phyloP scores from a whole-genome alignment of 108 stramenopile species.

The Conticribra guillardii region DNA sequence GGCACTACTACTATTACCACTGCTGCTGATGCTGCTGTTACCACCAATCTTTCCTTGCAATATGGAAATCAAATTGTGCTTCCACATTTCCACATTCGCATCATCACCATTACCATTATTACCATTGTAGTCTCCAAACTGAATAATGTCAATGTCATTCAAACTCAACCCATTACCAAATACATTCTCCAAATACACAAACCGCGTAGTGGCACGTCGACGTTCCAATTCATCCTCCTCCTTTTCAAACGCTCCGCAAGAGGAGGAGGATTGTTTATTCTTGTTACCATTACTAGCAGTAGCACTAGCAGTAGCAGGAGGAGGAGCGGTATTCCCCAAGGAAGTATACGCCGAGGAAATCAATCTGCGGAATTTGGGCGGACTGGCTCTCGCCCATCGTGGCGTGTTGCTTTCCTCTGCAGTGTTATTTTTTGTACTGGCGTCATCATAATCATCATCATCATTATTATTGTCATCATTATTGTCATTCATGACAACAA shows the following conservation, averaged over 20 bases:
- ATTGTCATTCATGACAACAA: background rate
- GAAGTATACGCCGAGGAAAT: too few species aligned
- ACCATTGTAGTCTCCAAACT: slow-evolving; percentile 18
- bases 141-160: background rate
- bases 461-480: background rate
- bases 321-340: too few species aligned
- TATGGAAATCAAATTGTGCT: slow-evolving; percentile 17
- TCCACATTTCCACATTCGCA: background rate
- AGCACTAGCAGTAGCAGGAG: background rate
- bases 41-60: slow-evolving; percentile 11
- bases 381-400: slow-evolving; percentile 73
- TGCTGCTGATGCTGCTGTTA: background rate
- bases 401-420: slow-evolving; percentile 14
- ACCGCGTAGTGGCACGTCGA: slow-evolving; percentile 60
- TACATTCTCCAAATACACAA: slow-evolving; percentile 65
- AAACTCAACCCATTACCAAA: slow-evolving; percentile 20
- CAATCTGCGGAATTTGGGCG: slow-evolving; percentile 83
- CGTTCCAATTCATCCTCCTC: slow-evolving; percentile 32
- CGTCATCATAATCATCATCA: background rate
- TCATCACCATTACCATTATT: background rate
- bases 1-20: too few species aligned
- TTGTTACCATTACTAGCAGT: background rate
- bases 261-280: slow-evolving; percentile 1
- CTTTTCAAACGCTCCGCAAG: slow-evolving; percentile 6
- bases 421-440: too few species aligned